These are phyloP conservation scores for Penicillium occitanis DNA, from an alignment of 2,329 filamentous ascomycete genomes.

Conservation along the genomic window DNA sequence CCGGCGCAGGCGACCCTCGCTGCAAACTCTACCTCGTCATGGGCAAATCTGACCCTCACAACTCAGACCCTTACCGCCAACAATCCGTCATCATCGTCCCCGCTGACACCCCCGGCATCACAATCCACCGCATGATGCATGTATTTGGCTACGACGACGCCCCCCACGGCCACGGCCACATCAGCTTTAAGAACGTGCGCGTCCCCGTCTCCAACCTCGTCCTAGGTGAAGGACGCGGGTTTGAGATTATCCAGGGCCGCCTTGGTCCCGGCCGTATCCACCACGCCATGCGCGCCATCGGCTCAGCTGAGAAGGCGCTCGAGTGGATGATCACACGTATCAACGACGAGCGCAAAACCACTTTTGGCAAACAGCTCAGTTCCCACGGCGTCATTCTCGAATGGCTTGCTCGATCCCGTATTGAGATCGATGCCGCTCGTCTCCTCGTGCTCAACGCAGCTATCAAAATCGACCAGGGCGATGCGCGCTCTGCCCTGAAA, in stretches of 20 bases:
- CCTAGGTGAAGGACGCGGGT: conserved; percentile 88
- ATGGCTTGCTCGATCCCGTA: conserved; percentile 86
- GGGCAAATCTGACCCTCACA: conserved; percentile 80
- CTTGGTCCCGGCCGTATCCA: conserved; percentile 95
- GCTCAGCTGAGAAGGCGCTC: conserved; percentile 83
- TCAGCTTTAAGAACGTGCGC: conserved; percentile 84
- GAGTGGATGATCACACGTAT: conserved; percentile 94
- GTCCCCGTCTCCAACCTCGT: conserved; percentile 82
- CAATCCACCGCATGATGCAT: conserved; percentile 87
- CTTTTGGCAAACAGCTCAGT: conserved; percentile 82
- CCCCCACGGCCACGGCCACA: conserved; percentile 95
- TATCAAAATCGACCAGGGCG: conserved; percentile 85
- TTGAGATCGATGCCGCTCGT: conserved; percentile 91
- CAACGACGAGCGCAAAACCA: conserved; percentile 86
- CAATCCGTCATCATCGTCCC: conserved; percentile 93
- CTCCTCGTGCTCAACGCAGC: conserved; percentile 91
- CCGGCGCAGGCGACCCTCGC: conserved; percentile 86
- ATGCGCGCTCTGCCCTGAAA: conserved; percentile 84
- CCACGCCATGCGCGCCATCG: conserved; percentile 94
- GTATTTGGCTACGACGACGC: conserved; percentile 98
- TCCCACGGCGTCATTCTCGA: conserved; percentile 94
- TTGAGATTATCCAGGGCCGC: conserved; percentile 97
- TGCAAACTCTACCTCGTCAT: conserved; percentile 96
- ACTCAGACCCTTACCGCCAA: conserved; percentile 78
- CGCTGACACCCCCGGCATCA: conserved; percentile 76